Evolutionary conservation across 495 filamentous ascomycete species (phyloP), one percentile per base, ranked within the genome.

Genomic region (Lepidopterella palustris): DNA sequence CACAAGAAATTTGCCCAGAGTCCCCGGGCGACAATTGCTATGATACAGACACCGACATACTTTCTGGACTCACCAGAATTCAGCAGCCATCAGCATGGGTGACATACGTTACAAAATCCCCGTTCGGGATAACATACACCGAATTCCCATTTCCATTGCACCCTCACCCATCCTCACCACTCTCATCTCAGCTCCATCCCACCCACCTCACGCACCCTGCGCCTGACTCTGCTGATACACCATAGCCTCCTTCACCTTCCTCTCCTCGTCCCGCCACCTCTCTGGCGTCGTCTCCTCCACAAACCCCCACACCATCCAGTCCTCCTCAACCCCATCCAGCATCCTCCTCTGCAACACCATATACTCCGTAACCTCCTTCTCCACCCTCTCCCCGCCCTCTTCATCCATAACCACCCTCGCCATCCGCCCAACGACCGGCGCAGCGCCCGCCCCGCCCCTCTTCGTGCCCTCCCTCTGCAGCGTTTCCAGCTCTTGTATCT

Each of bases 251-350:
- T 24, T 62, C 58, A 25, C 6, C 28, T 21, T 39, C 58, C 55
- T 25, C 55, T 66, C 35, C 15, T 62, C 56, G 42, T 58, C 60
- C 53, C 39, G 15, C 42, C 65, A 27, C 53, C 75, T 72, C 26
- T 85, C 77, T 21, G 70, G n/a, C 40, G 78, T 82, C 9, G 82
- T 87, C 65, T 85, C 79, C 60, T 79, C 74, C 35, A 81, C 71
- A 32, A 82, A 84, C 24, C 90, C 90, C 84, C 90, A 88, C 49
- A 95, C 68, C 69, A 78, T 81, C 92, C 92, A 97, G 11, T 79
- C 78, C 35, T 71, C 72, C 42, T 83, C 78, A 61, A 77, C 66
- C 53, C 81, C 87, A 2, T 76, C 76, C 73, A 80, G 72, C 50
- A 85, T 70, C 24, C 72, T 63, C 65, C 79, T 78, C 74, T 90